Percentiles rank a stretch among this genome's conserved stretches.
These are phyloP conservation scores for Pseudozyma thailandica DNA, from an alignment of 1,284 basidiomycete species.

Conservation along the genomic window DNA sequence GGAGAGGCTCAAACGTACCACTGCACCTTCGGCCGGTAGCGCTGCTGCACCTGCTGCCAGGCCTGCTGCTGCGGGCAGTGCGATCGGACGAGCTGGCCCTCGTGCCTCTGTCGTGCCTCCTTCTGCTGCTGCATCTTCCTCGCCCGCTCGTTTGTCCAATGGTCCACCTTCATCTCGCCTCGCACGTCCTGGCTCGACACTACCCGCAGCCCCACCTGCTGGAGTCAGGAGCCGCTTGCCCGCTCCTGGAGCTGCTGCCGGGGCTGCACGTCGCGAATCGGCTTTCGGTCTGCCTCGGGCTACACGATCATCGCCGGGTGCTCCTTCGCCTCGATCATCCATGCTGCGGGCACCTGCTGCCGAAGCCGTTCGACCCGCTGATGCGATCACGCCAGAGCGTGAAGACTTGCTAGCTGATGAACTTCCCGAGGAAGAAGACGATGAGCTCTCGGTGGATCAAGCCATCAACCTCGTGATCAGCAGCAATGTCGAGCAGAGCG, in stretches of 20 bases:
- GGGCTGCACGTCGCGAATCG: constrained; percentile 37
- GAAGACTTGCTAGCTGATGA: constrained; percentile 39
- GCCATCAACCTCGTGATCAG: constrained; percentile 74
- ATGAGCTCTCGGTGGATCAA: constrained; percentile 53
- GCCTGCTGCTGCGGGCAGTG: constrained; percentile 12
- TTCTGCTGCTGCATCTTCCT: constrained; percentile 21
- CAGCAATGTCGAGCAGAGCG: constrained; percentile 83
- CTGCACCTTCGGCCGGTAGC: constrained; percentile 65
- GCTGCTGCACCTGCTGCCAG: constrained; percentile 11
- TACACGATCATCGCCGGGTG: constrained; percentile 10
- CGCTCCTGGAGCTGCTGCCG: constrained; percentile 28
- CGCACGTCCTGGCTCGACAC: constrained; percentile 32
- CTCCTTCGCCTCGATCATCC: constrained; percentile 24
- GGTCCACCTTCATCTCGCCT: constrained; percentile 44
- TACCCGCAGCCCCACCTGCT: constrained; percentile 22
- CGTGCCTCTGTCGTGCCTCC: constrained; percentile 32
- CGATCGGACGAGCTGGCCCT: constrained; percentile 13
- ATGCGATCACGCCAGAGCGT: constrained; percentile 7
- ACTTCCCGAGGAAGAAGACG: constrained; percentile 44
- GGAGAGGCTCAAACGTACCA: constrained; percentile 84
- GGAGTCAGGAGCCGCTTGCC: constrained; percentile 35
- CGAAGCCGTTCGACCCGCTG: constrained; percentile 9
- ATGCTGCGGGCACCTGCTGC: constrained; percentile 19
- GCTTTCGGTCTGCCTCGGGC: constrained; percentile 41
- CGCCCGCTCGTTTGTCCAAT: constrained; percentile 20